Percentiles rank a stretch among this genome's conserved stretches.
These are phyloP conservation scores for Pythium coloratum DNA, from an alignment of 352 stramenopile genomes.

Conservation along the genomic window DNA sequence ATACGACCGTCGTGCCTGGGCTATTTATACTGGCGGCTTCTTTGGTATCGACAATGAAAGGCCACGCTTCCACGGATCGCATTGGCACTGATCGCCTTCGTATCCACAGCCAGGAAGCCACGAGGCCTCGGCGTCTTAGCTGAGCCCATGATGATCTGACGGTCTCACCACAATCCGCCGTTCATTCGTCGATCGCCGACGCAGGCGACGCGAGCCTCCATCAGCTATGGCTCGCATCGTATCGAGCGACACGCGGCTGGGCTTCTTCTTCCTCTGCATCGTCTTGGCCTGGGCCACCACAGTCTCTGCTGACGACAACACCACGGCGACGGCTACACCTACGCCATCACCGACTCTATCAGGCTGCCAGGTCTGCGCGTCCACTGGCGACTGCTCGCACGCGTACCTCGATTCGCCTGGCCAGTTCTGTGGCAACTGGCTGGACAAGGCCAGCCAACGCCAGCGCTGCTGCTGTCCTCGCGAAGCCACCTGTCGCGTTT, in stretches of 20 bases:
- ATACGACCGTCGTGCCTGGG: too few relatives aligned
- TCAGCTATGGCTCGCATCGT: neutral
- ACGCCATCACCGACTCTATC: conserved; percentile 10
- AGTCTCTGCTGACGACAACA: neutral
- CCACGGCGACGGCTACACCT: neutral
- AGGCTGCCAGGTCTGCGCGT: conserved; percentile 30
- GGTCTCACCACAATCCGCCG: neutral
- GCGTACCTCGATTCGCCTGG: conserved; percentile 29
- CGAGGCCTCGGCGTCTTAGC: neutral
- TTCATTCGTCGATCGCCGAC: neutral
- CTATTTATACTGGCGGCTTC: neutral
- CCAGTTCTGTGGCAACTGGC: conserved; percentile 34
- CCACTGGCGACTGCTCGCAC: conserved; percentile 25
- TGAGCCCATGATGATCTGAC: neutral
- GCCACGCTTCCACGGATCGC: neutral
- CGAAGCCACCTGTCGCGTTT: conserved; percentile 22
- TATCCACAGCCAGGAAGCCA: neutral
- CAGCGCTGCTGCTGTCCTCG: conserved; percentile 33
- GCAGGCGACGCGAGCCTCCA: neutral
- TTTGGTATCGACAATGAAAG: neutral
- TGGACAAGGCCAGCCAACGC: conserved; percentile 24
- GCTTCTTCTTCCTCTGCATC: conserved; percentile 1
- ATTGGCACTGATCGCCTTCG: neutral
- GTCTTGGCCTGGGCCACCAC: neutral
- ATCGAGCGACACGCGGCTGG: neutral